Evolutionary conservation across 306 rosid genomes (phyloP).

Genomic region (Castanea crenata): DNA sequence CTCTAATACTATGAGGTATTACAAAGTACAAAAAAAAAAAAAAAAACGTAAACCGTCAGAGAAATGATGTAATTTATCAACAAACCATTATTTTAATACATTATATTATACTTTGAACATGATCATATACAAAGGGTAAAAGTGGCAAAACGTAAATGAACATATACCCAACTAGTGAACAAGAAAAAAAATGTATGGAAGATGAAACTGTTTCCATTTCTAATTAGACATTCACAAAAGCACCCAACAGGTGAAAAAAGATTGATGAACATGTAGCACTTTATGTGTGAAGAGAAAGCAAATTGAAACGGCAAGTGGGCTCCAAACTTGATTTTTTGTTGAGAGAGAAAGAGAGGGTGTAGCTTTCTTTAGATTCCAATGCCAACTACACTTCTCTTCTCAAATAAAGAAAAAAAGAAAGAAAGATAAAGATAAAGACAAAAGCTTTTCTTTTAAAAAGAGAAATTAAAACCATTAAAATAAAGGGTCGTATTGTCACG

Average conservation of each 20-base stretch:
- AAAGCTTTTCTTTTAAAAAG: background rate
- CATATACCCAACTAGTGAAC: too few species aligned
- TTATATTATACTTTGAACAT: too few species aligned
- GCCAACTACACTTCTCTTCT: constrained; percentile 15
- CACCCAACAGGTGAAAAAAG: constrained; percentile 15
- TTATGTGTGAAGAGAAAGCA: constrained; percentile 3
- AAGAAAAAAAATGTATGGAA: too few species aligned
- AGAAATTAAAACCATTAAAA: constrained; percentile 1
- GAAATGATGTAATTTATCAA: too few species aligned
- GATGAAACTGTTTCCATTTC: background rate
- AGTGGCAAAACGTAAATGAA: too few species aligned
- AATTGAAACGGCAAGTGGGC: constrained; percentile 16
- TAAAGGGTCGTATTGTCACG: too few species aligned
- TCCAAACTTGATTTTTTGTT: constrained; percentile 15
- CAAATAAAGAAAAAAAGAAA: constrained; percentile 22
- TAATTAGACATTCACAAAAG: constrained; percentile 8
- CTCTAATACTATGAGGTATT: too few species aligned
- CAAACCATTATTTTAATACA: too few species aligned
- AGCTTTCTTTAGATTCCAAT: constrained; percentile 34
- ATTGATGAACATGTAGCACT: background rate
- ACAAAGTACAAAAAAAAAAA: too few species aligned
- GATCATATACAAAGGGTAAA: too few species aligned
- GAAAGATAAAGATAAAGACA: constrained; percentile 11
- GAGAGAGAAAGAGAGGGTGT: constrained; percentile 10
- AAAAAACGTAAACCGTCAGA: too few species aligned